Conservation (phyloP, 148 eudicot genomes). For the Silene uniflora region DNA sequence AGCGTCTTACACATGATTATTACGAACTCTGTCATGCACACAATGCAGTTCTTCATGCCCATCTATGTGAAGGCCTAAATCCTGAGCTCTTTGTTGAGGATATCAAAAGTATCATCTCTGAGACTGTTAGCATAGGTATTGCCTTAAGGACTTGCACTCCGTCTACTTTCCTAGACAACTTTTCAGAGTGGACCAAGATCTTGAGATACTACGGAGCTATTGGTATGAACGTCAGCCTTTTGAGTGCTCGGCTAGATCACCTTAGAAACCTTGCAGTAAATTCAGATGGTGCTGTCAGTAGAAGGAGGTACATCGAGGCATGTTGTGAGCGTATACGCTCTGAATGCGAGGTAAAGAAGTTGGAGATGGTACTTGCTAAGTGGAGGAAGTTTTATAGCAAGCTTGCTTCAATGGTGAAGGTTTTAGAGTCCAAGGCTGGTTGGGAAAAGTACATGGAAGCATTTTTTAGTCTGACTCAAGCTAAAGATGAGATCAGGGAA, state of each 20-base stretch:
- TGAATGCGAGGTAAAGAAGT: slow-evolving; percentile 35
- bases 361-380: slow-evolving; percentile 33
- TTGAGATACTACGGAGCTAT: slow-evolving; percentile 40
- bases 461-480: neutral
- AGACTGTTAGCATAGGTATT: slow-evolving; percentile 37
- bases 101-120: slow-evolving; percentile 18
- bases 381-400: slow-evolving; percentile 18
- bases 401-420: slow-evolving; percentile 4
- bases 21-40: slow-evolving; percentile 46
- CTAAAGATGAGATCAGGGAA: slow-evolving; percentile 28
- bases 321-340: slow-evolving; percentile 22
- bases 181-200: slow-evolving; percentile 42
- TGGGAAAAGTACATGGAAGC: neutral
- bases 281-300: slow-evolving; percentile 34
- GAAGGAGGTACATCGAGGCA: slow-evolving; percentile 35
- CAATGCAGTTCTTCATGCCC: slow-evolving; percentile 45
- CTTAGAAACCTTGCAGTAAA: slow-evolving; percentile 37
- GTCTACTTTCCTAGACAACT: slow-evolving; percentile 36
- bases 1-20: slow-evolving; percentile 30
- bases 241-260: slow-evolving; percentile 31
- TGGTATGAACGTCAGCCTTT: slow-evolving; percentile 56
- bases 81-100: slow-evolving; percentile 27
- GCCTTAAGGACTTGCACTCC: slow-evolving; percentile 41
- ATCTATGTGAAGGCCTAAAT: slow-evolving; percentile 37
- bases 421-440: slow-evolving; percentile 25